These are phyloP conservation scores for Aspergillus terreus DNA, from an alignment of 2,329 filamentous ascomycete species.

Conservation along the genomic window DNA sequence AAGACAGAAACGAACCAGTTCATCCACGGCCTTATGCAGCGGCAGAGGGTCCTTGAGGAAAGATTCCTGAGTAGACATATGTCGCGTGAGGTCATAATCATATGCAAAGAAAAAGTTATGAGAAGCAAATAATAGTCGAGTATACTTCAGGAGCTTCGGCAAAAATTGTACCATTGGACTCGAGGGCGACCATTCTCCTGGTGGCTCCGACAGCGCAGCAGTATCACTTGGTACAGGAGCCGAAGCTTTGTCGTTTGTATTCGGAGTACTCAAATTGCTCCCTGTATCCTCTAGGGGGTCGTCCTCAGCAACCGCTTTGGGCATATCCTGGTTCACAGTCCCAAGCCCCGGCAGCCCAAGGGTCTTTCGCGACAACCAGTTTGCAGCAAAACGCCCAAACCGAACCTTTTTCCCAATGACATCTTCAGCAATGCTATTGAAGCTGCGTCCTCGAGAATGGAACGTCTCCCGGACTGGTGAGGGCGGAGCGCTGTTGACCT, in stretches of 20 bases:
- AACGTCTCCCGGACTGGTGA: constrained; percentile 24
- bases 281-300: constrained; percentile 4
- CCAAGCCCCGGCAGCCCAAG: constrained; percentile 72
- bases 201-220: constrained; percentile 2
- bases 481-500: constrained; percentile 23
- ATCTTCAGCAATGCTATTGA: constrained; percentile 72
- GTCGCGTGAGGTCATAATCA: constrained; percentile 83
- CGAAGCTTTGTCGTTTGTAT: constrained; percentile 13
- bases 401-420: constrained; percentile 78
- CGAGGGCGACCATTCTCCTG: constrained; percentile 13
- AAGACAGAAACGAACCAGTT: constrained; percentile 46
- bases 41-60: constrained; percentile 50
- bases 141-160: constrained; percentile 79
- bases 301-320: constrained; percentile 19
- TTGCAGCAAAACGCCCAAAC: constrained; percentile 84
- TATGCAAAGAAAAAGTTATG: constrained; percentile 94
- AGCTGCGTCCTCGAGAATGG: constrained; percentile 29
- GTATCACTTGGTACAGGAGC: constrained; percentile 1
- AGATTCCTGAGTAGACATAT: constrained; percentile 42
- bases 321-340: constrained; percentile 55
- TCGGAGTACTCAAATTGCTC: constrained; percentile 1
- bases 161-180: constrained; percentile 57
- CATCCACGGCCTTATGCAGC: constrained; percentile 69
- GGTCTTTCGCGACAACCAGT: constrained; percentile 84
- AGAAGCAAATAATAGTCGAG: constrained; percentile 79